A percentile compares a stretch with the other conserved stretches of the same genome.
These are phyloP conservation scores for Eucalyptus marginata DNA, from an alignment of 345 rosid genomes.

Conservation along the genomic window DNA sequence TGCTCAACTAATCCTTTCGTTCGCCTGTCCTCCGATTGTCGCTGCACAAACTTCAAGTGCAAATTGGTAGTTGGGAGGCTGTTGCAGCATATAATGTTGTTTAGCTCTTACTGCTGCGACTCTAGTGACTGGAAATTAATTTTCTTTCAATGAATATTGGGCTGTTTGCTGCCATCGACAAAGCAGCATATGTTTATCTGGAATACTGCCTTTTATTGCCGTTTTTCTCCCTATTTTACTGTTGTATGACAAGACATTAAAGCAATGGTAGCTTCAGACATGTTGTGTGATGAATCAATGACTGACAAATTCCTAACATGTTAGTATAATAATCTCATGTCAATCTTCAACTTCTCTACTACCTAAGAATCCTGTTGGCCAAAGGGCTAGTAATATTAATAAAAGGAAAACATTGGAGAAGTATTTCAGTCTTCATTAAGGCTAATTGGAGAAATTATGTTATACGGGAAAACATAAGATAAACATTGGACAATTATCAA, in stretches of 20 bases:
- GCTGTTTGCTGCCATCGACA: neutral
- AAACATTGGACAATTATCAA: neutral
- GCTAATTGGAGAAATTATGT: neutral
- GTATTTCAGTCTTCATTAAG: neutral
- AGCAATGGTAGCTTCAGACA: neutral
- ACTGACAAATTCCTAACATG: neutral
- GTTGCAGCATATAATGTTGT: neutral
- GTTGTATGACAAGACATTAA: neutral
- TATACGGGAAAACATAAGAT: neutral
- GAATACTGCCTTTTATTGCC: neutral
- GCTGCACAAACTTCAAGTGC: neutral
- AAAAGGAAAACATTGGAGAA: slow-evolving; percentile 18
- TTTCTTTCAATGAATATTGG: neutral
- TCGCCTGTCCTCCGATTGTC: neutral
- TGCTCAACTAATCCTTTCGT: neutral
- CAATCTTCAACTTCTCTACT: slow-evolving; percentile 34
- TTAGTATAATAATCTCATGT: slow-evolving; percentile 15
- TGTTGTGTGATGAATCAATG: neutral
- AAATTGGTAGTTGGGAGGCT: neutral
- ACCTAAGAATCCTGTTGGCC: slow-evolving; percentile 39
- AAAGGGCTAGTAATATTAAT: slow-evolving; percentile 25
- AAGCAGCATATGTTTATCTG: neutral
- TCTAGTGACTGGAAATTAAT: neutral
- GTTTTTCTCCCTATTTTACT: neutral
- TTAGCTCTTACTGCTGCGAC: neutral